Evolutionary conservation across 2,329 filamentous ascomycete species (phyloP).

Genomic region (Thielaviopsis punctulata): DNA sequence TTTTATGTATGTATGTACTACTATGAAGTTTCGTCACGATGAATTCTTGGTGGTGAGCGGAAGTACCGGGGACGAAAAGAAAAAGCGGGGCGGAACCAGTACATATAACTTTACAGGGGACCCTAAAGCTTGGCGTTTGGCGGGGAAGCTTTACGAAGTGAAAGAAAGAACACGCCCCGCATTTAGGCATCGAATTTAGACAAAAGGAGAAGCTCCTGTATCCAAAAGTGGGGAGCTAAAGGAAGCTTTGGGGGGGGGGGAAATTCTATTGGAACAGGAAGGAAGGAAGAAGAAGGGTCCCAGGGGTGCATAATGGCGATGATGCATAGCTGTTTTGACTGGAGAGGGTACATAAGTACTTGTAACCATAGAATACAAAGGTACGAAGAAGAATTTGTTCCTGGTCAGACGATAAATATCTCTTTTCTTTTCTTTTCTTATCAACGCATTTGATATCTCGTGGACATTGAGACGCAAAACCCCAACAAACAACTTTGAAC

Average conservation of each 20-base stretch:
- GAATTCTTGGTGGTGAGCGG: no score
- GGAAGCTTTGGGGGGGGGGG: background rate
- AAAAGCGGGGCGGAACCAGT: no score
- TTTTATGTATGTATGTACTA: no score
- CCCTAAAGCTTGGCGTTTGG: no score
- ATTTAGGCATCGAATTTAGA: background rate
- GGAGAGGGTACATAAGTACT: background rate
- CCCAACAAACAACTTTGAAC: no score
- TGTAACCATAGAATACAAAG: background rate
- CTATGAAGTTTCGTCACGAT: no score
- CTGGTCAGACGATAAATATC: no score
- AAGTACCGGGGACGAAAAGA: no score
- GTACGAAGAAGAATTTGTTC: no score
- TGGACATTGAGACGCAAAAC: no score
- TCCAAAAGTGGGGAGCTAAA: background rate
- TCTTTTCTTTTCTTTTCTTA: background rate
- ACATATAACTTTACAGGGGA: no score
- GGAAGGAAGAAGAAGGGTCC: background rate
- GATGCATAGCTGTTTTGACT: background rate
- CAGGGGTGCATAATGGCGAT: background rate
- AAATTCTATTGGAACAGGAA: no score
- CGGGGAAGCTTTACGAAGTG: background rate
- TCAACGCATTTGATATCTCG: background rate
- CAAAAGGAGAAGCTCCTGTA: background rate
- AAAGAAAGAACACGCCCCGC: background rate